Conservation (phyloP, 306 rosid species). For the Sphenostylis stenocarpa region DNA sequence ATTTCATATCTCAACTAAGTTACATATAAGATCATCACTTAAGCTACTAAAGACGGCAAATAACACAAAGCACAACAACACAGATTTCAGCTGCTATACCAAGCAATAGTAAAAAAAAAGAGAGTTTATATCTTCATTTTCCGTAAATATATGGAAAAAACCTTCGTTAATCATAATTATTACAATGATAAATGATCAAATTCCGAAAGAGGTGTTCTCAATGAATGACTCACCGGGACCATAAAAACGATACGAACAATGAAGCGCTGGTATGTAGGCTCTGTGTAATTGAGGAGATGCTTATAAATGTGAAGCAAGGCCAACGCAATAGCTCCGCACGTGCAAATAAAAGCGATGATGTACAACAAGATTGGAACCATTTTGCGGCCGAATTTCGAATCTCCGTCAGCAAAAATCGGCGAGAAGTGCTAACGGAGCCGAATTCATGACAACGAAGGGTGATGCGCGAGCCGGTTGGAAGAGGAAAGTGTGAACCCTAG, state of each 20-base stretch:
- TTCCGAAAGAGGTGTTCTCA: not conserved
- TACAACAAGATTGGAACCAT: slow-evolving; percentile 64
- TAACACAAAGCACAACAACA: not conserved
- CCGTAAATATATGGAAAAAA: not conserved
- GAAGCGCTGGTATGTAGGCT: slow-evolving; percentile 82
- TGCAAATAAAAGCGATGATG: slow-evolving; percentile 69
- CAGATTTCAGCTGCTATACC: not conserved
- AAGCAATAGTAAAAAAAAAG: not conserved
- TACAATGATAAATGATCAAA: not conserved
- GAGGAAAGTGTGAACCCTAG: slow-evolving; percentile 22
- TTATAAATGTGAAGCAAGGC: slow-evolving; percentile 68
- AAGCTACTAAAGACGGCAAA: slow-evolving; percentile 19
- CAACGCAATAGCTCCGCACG: slow-evolving; percentile 72
- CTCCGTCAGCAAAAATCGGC: not conserved
- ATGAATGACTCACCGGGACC: slow-evolving; percentile 70
- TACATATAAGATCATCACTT: not conserved
- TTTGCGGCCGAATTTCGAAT: not conserved
- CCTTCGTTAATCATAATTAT: not conserved
- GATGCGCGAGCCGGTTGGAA: not conserved
- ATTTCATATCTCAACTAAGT: not conserved
- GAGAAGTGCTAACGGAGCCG: not conserved
- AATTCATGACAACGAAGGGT: not conserved
- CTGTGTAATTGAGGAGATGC: slow-evolving; percentile 85
- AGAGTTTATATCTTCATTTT: not conserved
- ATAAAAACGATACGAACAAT: slow-evolving; percentile 86